phyloP scores from a whole-genome alignment of 441 rosid genomes.

The Bocquillonia castaneifolia region DNA sequence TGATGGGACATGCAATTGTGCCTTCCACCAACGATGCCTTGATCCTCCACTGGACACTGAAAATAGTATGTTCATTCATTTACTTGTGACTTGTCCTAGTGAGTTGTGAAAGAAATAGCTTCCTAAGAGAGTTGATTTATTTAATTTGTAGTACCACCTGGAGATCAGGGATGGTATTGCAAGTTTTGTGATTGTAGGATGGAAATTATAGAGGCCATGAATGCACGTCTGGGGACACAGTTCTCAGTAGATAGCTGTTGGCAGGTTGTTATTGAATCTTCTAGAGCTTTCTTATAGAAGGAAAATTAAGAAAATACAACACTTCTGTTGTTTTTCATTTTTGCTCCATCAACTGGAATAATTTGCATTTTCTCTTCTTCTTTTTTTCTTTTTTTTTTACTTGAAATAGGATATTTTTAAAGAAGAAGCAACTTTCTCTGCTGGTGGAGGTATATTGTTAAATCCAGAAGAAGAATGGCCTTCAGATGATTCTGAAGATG shows the following conservation, averaged over 20 bases:
- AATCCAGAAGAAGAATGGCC: slow-evolving; percentile 87
- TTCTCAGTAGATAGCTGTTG: slow-evolving; percentile 63
- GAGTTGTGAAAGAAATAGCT: slow-evolving; percentile 15
- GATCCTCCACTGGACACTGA: slow-evolving; percentile 90
- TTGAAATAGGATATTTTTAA: slow-evolving; percentile 70
- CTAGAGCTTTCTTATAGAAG: neutral
- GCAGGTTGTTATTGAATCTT: slow-evolving; percentile 52
- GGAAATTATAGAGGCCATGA: slow-evolving; percentile 82
- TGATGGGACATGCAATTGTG: slow-evolving; percentile 94
- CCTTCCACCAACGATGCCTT: slow-evolving; percentile 90
- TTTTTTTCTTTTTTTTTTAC: neutral
- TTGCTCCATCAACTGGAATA: slow-evolving; percentile 15
- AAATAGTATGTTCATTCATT: slow-evolving; percentile 49
- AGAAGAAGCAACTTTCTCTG: slow-evolving; percentile 68
- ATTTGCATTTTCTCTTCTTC: neutral
- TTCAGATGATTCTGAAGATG: slow-evolving; percentile 94
- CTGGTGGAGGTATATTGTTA: slow-evolving; percentile 45
- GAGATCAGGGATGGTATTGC: slow-evolving; percentile 98
- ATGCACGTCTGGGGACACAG: slow-evolving; percentile 89
- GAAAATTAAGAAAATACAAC: neutral
- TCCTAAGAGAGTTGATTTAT: slow-evolving; percentile 25
- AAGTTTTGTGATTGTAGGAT: slow-evolving; percentile 83
- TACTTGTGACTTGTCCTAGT: slow-evolving; percentile 11
- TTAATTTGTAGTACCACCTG: slow-evolving; percentile 79
- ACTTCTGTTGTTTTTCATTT: neutral